These are phyloP conservation scores for Boletus sp. DNA, from an alignment of 1,284 basidiomycete species.

Conservation along the genomic window DNA sequence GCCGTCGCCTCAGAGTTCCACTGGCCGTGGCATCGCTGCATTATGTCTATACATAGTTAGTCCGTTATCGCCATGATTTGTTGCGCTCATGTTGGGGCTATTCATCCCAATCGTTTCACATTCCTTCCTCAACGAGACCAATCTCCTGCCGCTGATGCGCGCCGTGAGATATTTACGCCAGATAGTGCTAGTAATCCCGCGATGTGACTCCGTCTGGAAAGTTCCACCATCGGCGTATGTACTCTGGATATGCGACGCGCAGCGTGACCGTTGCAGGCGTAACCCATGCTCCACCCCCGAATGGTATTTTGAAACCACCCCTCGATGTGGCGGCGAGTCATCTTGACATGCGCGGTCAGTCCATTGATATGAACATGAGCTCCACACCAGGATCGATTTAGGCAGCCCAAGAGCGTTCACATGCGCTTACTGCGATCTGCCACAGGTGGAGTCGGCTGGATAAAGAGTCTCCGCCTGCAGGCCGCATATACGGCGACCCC, in stretches of 20 bases:
- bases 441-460: conserved; percentile 1
- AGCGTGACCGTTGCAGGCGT: neutral
- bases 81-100: neutral
- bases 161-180: conserved; percentile 1
- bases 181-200: neutral
- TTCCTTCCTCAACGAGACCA: neutral
- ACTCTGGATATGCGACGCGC: neutral
- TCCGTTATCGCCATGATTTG: neutral
- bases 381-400: neutral
- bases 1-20: no score
- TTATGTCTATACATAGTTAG: neutral
- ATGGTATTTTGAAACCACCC: no score
- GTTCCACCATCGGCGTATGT: neutral
- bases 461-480: conserved; percentile 3
- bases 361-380: neutral
- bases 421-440: neutral
- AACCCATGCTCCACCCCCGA: neutral
- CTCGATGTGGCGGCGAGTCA: neutral
- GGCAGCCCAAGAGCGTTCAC: conserved; percentile 1
- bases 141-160: neutral
- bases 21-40: neutral
- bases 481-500: neutral
- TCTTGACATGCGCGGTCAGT: neutral
- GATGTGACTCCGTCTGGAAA: conserved; percentile 1
- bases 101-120: neutral